Evolutionary conservation across 1,139 yeast genomes (phyloP).

Genomic region (Taphrina sp.): DNA sequence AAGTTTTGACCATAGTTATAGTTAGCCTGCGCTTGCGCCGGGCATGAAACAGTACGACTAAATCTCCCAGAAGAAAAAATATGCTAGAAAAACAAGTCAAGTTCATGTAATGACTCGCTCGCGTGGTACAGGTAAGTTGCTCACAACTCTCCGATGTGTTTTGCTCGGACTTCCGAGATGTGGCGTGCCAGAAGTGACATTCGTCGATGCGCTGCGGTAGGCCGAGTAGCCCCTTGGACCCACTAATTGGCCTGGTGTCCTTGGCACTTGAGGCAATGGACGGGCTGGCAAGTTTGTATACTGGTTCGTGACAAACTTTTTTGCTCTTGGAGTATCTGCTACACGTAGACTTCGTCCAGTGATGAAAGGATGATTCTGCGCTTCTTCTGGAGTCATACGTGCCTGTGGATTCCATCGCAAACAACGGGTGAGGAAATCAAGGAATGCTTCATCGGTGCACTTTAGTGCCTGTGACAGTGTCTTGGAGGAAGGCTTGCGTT

Average conservation of each 20-base stretch:
- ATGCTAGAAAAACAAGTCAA: too few relatives aligned
- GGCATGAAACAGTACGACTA: too few relatives aligned
- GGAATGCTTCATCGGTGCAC: slow-evolving; percentile 44
- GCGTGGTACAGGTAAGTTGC: slow-evolving; percentile 20
- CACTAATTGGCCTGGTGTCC: slow-evolving; percentile 6
- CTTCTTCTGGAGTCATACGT: slow-evolving; percentile 50
- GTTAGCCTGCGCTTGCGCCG: too few relatives aligned
- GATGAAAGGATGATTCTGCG: slow-evolving; percentile 50
- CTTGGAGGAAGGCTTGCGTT: slow-evolving; percentile 43
- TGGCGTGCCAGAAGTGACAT: not conserved
- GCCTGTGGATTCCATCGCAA: slow-evolving; percentile 59
- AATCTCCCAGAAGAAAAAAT: too few relatives aligned
- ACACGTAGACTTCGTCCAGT: slow-evolving; percentile 39
- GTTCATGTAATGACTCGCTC: slow-evolving; percentile 7
- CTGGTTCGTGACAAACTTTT: slow-evolving; percentile 4
- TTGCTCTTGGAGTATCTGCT: not conserved
- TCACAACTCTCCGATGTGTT: slow-evolving; percentile 13
- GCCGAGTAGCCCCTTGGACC: slow-evolving; percentile 3
- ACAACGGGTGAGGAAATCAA: slow-evolving; percentile 45
- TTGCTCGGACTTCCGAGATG: slow-evolving; percentile 15
- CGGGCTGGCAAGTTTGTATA: not conserved
- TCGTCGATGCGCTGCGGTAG: not conserved
- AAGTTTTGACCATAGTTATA: too few relatives aligned
- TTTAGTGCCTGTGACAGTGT: slow-evolving; percentile 41
- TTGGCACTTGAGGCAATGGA: not conserved